Evolutionary conservation across 2,329 filamentous ascomycete species (phyloP).

Genomic region (Arthrinium phaeospermum): DNA sequence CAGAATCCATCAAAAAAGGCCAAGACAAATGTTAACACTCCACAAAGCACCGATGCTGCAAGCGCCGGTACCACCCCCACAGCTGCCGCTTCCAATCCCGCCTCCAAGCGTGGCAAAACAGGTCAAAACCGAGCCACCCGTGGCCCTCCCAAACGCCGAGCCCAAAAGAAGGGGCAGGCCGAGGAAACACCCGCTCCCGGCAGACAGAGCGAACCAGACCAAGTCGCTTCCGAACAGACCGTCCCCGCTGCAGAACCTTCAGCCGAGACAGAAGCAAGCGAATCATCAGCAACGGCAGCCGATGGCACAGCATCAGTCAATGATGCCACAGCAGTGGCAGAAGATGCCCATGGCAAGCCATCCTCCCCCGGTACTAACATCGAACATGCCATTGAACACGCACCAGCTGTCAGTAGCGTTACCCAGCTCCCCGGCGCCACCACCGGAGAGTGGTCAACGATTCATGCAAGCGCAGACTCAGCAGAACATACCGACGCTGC

Average conservation of each 20-base stretch:
- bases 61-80: not conserved
- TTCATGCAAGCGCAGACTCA: not conserved
- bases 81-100: not conserved
- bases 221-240: not conserved
- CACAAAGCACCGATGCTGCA: constrained; percentile 25
- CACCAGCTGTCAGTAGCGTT: not conserved
- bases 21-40: constrained; percentile 31
- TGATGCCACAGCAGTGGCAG: constrained; percentile 1
- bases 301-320: constrained; percentile 22
- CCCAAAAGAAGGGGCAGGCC: constrained; percentile 22
- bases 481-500: not conserved
- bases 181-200: not conserved
- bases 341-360: not conserved
- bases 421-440: not conserved
- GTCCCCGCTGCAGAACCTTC: constrained; percentile 15
- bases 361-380: not conserved
- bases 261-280: constrained; percentile 25
- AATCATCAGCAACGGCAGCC: constrained; percentile 27
- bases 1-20: constrained; percentile 24
- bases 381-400: not conserved
- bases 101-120: constrained; percentile 19
- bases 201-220: not conserved
- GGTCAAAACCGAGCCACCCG: not conserved
- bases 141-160: not conserved
- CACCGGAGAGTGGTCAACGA: not conserved